Base-by-base conservation (phyloP, 495 filamentous ascomycete genomes). In the Hapsidospora chrysogenum region DNA sequence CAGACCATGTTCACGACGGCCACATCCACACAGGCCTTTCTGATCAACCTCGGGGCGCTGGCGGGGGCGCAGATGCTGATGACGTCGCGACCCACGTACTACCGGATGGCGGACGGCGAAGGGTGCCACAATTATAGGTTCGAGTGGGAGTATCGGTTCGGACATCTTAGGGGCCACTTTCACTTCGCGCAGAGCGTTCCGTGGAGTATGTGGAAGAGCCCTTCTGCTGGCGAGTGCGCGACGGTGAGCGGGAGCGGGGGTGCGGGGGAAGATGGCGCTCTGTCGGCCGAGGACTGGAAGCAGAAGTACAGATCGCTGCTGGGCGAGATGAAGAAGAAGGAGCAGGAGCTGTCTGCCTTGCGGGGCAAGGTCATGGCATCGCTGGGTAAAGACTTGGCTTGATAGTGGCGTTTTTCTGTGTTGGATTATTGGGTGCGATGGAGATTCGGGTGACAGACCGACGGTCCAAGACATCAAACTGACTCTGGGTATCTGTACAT, bases 31-130 rank as follows among this genome's bases (percentile, higher is more conserved):
- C 55, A 68, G 44, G 54, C 56, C 0, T 72, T 70, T 36, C 44
- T 72, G 5, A 69, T 70, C 21, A 70, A 70, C 38, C 44, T 70
- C 0, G 50, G 61, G 1, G 64, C 63, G 9, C 49, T 72, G 26
- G 59, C 53, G 7, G 66, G 68, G 3, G 62, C 61, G 4, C 54
- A 50, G 22, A 41, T 57, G 5, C 38, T 71, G 30, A 59, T 66
- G 50, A 47, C 44, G 3, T 42, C 45, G 6, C 47, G 43, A 16
- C 44, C 59, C 17, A 46, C 41, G 14, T 54, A 68, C 25, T 60
- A 52, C 9, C 48, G 55, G 9, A 17, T 60, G 9, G 53, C 62
- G 33, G 42, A 54, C 5, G 51, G 38, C 1, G 23, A 38, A 3
- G 57, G 58, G 13, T 44, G 53, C 30, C 59, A 50, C 2, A 46